Evolutionary conservation across 305 asterid genomes (phyloP).

Genomic region (Fraxinus velutina): DNA sequence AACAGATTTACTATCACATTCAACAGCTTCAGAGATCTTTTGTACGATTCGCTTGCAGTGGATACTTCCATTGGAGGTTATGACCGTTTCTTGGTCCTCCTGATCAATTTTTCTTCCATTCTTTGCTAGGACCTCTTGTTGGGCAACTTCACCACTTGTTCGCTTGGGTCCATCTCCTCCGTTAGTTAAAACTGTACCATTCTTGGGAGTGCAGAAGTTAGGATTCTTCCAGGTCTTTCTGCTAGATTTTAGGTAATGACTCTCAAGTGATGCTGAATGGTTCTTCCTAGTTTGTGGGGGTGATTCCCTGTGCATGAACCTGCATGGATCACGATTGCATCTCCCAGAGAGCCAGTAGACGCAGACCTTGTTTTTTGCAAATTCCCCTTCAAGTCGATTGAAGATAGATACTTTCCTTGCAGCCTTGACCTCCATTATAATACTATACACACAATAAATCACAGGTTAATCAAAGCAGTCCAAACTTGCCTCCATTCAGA

Average conservation of each 20-base stretch:
- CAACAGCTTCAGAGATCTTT: not conserved
- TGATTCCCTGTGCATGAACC: slow-evolving; percentile 35
- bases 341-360: slow-evolving; percentile 50
- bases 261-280: not conserved
- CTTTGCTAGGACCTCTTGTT: not conserved
- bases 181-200: not conserved
- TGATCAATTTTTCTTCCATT: slow-evolving; percentile 6
- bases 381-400: not conserved
- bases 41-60: not conserved
- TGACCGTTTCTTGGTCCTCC: not conserved
- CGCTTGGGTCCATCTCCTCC: not conserved
- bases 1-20: not conserved
- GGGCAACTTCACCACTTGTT: not conserved
- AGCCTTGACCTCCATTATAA: slow-evolving; percentile 30
- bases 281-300: slow-evolving; percentile 13
- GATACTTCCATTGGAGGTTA: not conserved
- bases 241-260: slow-evolving; percentile 1
- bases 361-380: slow-evolving; percentile 11
- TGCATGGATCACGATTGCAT: slow-evolving; percentile 49
- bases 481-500: slow-evolving; percentile 5
- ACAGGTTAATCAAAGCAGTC: slow-evolving; percentile 12
- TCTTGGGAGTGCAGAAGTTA: not conserved
- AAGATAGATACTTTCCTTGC: slow-evolving; percentile 21
- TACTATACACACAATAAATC: slow-evolving; percentile 27
- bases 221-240: slow-evolving; percentile 40